phyloP scores from a whole-genome alignment of 495 filamentous ascomycete species.

The Penicillium daleae region DNA sequence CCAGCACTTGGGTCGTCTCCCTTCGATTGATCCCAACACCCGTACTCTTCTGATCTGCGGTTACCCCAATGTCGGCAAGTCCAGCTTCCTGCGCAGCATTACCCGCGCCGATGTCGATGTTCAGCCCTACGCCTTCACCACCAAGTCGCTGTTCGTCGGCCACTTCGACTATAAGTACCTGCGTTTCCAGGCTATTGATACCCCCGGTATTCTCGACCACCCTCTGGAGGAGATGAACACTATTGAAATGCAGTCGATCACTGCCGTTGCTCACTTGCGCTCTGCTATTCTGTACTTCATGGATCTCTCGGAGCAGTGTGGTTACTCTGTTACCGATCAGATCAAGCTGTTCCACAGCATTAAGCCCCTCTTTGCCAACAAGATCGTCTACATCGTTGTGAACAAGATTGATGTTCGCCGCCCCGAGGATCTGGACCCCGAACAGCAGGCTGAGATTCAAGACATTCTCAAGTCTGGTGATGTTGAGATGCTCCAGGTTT shows the following conservation, averaged over 20 bases:
- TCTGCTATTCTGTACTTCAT: slow-evolving; percentile 97
- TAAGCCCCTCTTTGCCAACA: slow-evolving; percentile 95
- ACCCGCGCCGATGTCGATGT: slow-evolving; percentile 96
- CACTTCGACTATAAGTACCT: slow-evolving; percentile 99
- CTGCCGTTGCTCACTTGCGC: slow-evolving; percentile 93
- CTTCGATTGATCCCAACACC: slow-evolving; percentile 96
- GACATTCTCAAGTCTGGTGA: slow-evolving; percentile 79
- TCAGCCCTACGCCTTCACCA: slow-evolving; percentile 98
- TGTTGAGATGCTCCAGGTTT: slow-evolving; percentile 88
- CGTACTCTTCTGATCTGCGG: slow-evolving; percentile 93
- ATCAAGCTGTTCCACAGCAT: slow-evolving; percentile 93
- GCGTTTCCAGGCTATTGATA: slow-evolving; percentile 88
- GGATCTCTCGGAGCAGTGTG: slow-evolving; percentile 96
- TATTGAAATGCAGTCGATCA: slow-evolving; percentile 98
- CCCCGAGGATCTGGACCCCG: slow-evolving; percentile 85
- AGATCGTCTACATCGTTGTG: slow-evolving; percentile 92
- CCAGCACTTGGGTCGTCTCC: slow-evolving; percentile 95
- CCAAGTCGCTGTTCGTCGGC: slow-evolving; percentile 94
- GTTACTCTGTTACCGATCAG: slow-evolving; percentile 90
- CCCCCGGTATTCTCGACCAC: slow-evolving; percentile 93
- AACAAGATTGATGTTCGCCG: slow-evolving; percentile 96
- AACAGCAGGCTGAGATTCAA: slow-evolving; percentile 76
- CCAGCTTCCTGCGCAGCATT: slow-evolving; percentile 87
- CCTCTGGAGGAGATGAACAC: slow-evolving; percentile 99
- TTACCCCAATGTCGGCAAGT: slow-evolving; percentile 98